phyloP scores from a whole-genome alignment of 2,329 filamentous ascomycete genomes.

The Rachicladosporium sp. region DNA sequence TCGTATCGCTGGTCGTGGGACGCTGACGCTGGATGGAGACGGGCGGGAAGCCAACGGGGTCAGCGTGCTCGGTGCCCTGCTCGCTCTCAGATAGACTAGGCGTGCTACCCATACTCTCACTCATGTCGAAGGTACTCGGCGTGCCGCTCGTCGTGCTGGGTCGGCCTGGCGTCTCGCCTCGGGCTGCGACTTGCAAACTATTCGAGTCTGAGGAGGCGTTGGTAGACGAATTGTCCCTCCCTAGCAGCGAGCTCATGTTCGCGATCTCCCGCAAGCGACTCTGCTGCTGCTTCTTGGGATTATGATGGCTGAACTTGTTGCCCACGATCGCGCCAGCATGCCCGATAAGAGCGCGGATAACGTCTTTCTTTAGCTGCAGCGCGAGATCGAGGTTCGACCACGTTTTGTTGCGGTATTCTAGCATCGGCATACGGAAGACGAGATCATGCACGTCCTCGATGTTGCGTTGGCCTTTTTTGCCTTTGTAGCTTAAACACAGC shows the following conservation, averaged over 20 bases:
- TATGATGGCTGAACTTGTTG: constrained; percentile 88
- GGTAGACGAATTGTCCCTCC: constrained; percentile 7
- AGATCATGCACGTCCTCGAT: constrained; percentile 95
- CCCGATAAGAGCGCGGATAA: constrained; percentile 85
- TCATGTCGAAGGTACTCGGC: constrained; percentile 17
- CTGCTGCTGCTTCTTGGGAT: constrained; percentile 68
- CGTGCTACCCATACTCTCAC: constrained; percentile 13
- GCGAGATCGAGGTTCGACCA: constrained; percentile 97
- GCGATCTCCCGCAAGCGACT: constrained; percentile 71
- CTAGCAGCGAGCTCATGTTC: constrained; percentile 57
- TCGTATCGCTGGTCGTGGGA: constrained; percentile 4
- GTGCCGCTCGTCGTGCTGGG: constrained; percentile 17
- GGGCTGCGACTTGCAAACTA: constrained; percentile 13
- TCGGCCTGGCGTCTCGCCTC: constrained; percentile 13
- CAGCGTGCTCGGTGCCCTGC: neutral
- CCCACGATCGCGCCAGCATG: constrained; percentile 94
- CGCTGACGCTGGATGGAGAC: neutral
- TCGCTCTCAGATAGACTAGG: constrained; percentile 6
- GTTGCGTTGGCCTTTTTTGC: constrained; percentile 76
- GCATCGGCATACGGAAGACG: constrained; percentile 84
- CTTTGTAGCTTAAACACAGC: constrained; percentile 90
- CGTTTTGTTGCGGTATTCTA: constrained; percentile 97
- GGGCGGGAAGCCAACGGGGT: too few relatives aligned
- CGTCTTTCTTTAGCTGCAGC: constrained; percentile 82
- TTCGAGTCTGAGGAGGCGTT: constrained; percentile 13